These are phyloP conservation scores for Plasmopara viticola DNA, from an alignment of 352 stramenopile genomes.

Conservation along the genomic window DNA sequence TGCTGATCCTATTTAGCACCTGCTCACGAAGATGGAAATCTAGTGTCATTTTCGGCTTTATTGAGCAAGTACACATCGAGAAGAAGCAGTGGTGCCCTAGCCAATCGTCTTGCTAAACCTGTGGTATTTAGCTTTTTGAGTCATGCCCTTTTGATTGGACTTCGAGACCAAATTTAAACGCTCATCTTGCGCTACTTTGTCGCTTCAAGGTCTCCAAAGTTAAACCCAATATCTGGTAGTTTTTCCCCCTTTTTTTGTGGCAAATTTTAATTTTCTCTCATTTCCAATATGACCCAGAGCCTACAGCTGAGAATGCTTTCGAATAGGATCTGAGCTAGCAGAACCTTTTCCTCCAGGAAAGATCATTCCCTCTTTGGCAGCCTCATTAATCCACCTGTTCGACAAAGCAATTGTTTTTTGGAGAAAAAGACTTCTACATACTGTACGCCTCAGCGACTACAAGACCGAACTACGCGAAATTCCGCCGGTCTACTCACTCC, in stretches of 20 bases:
- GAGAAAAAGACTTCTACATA: background rate
- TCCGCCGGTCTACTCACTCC: background rate
- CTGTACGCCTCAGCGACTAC: background rate
- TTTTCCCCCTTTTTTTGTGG: background rate
- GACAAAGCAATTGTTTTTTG: background rate
- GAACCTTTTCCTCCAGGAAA: no score
- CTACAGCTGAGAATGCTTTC: background rate
- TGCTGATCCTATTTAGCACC: background rate
- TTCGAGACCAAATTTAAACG: background rate
- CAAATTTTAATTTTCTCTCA: background rate
- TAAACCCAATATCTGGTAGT: no score
- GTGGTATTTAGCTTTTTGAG: background rate
- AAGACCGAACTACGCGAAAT: background rate
- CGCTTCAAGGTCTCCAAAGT: background rate
- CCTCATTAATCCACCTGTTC: background rate
- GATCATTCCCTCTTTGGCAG: background rate
- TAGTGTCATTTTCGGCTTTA: background rate
- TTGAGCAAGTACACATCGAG: no score
- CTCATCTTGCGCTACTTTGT: background rate
- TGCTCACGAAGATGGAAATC: background rate
- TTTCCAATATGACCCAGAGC: background rate
- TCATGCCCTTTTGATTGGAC: background rate
- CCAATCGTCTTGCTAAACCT: background rate
- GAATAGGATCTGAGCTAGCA: background rate
- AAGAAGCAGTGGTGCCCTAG: background rate